Conservation (phyloP, 495 filamentous ascomycete genomes). For the Clohesyomyces aquaticus region DNA sequence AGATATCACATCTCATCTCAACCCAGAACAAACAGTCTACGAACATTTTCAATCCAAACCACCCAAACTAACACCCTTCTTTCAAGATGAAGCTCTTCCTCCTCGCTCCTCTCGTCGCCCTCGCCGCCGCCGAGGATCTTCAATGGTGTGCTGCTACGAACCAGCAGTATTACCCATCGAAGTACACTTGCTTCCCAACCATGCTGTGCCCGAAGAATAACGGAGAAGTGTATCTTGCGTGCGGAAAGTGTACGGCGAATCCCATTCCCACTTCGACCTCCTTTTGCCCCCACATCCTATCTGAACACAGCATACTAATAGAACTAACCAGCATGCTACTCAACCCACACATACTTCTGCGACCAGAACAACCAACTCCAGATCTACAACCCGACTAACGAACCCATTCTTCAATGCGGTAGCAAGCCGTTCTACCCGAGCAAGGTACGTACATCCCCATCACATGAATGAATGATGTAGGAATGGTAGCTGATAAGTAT, state of each 20-base stretch:
- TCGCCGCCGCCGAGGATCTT: conserved; percentile 8
- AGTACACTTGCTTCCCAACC: conserved; percentile 9
- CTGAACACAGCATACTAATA: no score
- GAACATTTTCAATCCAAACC: background rate
- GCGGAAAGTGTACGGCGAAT: no score
- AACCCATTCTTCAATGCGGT: background rate
- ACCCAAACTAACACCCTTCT: background rate
- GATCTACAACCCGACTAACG: background rate
- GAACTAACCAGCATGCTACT: conserved; percentile 11
- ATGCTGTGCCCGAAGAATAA: conserved; percentile 8
- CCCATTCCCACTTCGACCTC: no score
- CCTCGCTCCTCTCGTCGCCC: background rate
- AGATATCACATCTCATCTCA: no score
- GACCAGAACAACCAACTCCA: background rate
- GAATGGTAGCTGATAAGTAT: background rate
- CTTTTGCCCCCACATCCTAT: no score
- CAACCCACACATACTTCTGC: background rate
- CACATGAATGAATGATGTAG: no score
- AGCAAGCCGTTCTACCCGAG: background rate
- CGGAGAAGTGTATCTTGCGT: conserved; percentile 1
- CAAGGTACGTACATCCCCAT: conserved; percentile 9
- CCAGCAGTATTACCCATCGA: background rate
- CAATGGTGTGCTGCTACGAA: background rate
- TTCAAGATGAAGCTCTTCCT: conserved; percentile 6
- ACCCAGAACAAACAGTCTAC: no score